phyloP scores from a whole-genome alignment of 768 basidiomycete species.

The Rhodotorula diobovata region DNA sequence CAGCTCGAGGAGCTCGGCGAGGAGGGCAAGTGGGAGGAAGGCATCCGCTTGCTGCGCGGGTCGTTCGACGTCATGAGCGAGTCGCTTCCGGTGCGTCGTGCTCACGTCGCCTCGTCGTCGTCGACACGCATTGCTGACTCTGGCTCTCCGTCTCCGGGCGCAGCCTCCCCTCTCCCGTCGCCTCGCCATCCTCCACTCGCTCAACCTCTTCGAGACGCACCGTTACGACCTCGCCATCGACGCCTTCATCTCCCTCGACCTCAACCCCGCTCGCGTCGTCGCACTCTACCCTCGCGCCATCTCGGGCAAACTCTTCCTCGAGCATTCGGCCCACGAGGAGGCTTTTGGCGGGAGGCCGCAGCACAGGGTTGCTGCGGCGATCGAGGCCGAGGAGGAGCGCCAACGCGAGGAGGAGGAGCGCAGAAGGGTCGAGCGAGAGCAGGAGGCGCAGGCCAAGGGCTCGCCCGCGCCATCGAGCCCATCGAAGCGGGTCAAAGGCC shows the following conservation, averaged over 20 bases:
- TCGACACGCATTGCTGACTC: neutral
- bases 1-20: constrained; percentile 36
- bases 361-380: constrained; percentile 64
- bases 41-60: constrained; percentile 43
- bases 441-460: neutral
- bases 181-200: constrained; percentile 58
- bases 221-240: constrained; percentile 77
- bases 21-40: constrained; percentile 66
- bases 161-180: constrained; percentile 53
- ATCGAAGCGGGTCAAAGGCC: neutral
- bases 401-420: constrained; percentile 9
- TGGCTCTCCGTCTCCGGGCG: neutral
- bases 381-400: constrained; percentile 41
- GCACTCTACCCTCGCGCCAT: constrained; percentile 78
- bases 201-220: constrained; percentile 62
- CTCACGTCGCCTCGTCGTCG: neutral
- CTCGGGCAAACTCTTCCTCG: constrained; percentile 69
- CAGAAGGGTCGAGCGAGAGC: neutral
- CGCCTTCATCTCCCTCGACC: constrained; percentile 76
- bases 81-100: neutral
- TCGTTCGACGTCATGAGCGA: neutral
- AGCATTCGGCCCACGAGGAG: constrained; percentile 67
- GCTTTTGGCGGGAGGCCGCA: constrained; percentile 72
- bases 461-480: neutral
- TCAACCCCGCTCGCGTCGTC: constrained; percentile 90